A percentile compares a stretch with the other conserved stretches of the same genome.
Conservation (phyloP, 1,284 basidiomycete genomes). For the Ustilago vetiveriae region DNA sequence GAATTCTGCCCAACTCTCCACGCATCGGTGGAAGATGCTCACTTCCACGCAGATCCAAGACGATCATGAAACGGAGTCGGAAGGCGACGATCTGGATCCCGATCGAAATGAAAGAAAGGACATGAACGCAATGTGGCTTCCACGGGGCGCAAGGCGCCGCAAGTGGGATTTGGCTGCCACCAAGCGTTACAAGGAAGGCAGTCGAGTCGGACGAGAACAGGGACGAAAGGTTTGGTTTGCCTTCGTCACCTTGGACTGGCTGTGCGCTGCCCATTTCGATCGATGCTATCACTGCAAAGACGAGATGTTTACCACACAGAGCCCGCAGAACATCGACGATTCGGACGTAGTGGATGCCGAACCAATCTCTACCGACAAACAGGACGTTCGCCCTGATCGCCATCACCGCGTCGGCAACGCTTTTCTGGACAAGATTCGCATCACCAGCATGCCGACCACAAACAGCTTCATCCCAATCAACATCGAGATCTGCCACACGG, state of each 20-base stretch:
- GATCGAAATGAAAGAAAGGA: slow-evolving; percentile 29
- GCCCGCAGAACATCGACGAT: slow-evolving; percentile 58
- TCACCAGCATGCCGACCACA: slow-evolving; percentile 29
- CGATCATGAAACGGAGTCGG: slow-evolving; percentile 37
- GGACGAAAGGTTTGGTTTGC: slow-evolving; percentile 52
- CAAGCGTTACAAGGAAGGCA: slow-evolving; percentile 42
- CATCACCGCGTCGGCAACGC: slow-evolving; percentile 12
- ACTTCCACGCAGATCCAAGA: slow-evolving; percentile 31
- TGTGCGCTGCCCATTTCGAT: slow-evolving; percentile 33
- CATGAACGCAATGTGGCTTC: slow-evolving; percentile 44
- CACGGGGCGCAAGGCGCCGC: slow-evolving; percentile 16
- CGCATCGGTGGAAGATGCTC: slow-evolving; percentile 42
- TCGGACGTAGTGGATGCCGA: slow-evolving; percentile 38
- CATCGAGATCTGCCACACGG: slow-evolving; percentile 49
- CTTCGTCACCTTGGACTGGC: slow-evolving; percentile 43
- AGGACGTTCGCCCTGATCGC: slow-evolving; percentile 8
- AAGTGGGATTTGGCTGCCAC: slow-evolving; percentile 21
- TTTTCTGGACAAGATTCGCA: slow-evolving; percentile 31
- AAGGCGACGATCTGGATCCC: slow-evolving; percentile 38
- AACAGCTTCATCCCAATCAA: slow-evolving; percentile 54
- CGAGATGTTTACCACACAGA: slow-evolving; percentile 49
- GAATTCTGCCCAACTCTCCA: slow-evolving; percentile 3
- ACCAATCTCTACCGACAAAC: background rate
- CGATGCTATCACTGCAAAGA: slow-evolving; percentile 41
- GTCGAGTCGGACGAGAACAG: slow-evolving; percentile 29